Conservation (phyloP, 192 early-diverging fungal genomes). For the Diversispora eburnea region DNA sequence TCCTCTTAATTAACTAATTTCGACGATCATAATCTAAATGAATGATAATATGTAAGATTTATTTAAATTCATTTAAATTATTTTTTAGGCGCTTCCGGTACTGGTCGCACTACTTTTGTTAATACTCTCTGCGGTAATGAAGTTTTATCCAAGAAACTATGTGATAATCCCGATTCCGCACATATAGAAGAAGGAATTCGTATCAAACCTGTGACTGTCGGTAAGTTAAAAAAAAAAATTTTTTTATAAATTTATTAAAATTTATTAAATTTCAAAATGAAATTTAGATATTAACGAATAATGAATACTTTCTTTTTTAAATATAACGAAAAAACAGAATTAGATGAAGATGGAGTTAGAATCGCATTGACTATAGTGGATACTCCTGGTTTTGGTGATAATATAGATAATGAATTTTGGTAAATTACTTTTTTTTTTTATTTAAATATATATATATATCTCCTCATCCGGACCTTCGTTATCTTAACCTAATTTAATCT, state of each 20-base stretch:
- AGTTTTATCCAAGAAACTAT: conserved; percentile 66
- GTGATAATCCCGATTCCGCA: conserved; percentile 67
- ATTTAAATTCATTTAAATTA: background rate
- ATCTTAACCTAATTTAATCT: background rate
- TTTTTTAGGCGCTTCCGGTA: conserved; percentile 77
- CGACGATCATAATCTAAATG: background rate
- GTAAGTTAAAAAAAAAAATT: conserved; percentile 35
- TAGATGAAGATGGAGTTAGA: conserved; percentile 98
- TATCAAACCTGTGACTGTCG: conserved; percentile 85
- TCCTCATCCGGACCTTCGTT: background rate
- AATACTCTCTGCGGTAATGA: conserved; percentile 92
- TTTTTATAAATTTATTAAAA: background rate
- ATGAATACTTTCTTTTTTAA: background rate
- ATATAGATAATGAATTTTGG: conserved; percentile 92
- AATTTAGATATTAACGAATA: background rate
- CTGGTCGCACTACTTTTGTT: conserved; percentile 98
- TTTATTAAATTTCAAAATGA: background rate
- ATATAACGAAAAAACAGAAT: conserved; percentile 49
- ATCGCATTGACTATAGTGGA: conserved; percentile 96
- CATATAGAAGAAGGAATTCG: conserved; percentile 80
- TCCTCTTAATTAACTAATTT: background rate
- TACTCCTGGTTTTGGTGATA: conserved; percentile 98
- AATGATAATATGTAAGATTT: background rate
- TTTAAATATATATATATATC: background rate
- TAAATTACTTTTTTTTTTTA: conserved; percentile 36